phyloP scores from a whole-genome alignment of 495 filamentous ascomycete genomes.

The Neurospora sp. region DNA sequence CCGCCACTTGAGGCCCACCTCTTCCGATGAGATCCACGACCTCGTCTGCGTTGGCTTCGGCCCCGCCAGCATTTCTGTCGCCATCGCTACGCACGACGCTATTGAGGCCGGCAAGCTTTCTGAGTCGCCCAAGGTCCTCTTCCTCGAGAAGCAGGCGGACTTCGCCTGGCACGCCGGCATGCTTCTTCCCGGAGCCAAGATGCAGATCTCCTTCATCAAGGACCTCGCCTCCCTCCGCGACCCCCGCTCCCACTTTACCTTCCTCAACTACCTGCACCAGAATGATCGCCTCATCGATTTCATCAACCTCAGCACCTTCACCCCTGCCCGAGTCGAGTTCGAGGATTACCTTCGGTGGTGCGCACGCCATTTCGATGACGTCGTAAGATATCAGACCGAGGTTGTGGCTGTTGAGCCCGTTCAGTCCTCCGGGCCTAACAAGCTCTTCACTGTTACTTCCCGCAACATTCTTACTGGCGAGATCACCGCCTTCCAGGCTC shows the following conservation, averaged over 20 bases:
- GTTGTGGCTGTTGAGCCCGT: constrained; percentile 51
- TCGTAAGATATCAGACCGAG: constrained; percentile 69
- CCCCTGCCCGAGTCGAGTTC: constrained; percentile 78
- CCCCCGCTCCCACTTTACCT: constrained; percentile 85
- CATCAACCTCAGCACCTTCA: constrained; percentile 79
- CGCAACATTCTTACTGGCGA: constrained; percentile 26
- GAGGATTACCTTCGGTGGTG: constrained; percentile 96
- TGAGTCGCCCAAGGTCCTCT: constrained; percentile 56
- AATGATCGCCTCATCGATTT: constrained; percentile 76
- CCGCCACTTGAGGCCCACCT: constrained; percentile 7
- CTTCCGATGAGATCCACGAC: constrained; percentile 54
- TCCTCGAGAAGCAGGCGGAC: constrained; percentile 71
- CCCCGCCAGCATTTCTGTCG: constrained; percentile 86
- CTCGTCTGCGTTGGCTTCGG: constrained; percentile 89
- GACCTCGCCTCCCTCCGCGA: constrained; percentile 84
- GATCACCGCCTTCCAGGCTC: constrained; percentile 36
- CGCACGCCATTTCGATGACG: constrained; percentile 64
- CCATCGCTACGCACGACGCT: constrained; percentile 73
- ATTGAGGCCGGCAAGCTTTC: constrained; percentile 31
- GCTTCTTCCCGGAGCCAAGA: constrained; percentile 83
- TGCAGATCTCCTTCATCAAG: constrained; percentile 98
- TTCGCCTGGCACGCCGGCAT: constrained; percentile 95
- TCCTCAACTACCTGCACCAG: constrained; percentile 82
- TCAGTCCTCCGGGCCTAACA: constrained; percentile 32
- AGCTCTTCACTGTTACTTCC: constrained; percentile 38